phyloP scores from a whole-genome alignment of 2,329 filamentous ascomycete genomes.

The Verticillium nonalfalfae region DNA sequence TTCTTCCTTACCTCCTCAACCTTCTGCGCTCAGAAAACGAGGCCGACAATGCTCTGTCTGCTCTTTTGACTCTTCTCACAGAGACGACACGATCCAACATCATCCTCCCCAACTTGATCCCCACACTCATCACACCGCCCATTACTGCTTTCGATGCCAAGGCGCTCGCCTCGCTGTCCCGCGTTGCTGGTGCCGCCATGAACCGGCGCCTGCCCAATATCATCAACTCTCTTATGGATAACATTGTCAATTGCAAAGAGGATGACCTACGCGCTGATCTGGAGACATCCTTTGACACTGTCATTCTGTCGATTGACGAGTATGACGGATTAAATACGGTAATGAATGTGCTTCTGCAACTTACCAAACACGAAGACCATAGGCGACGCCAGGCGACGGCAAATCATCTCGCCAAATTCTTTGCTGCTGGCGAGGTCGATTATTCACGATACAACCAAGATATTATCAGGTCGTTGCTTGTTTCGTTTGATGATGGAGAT shows the following conservation, averaged over 20 bases:
- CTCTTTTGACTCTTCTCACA: constrained; percentile 87
- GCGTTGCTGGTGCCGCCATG: constrained; percentile 87
- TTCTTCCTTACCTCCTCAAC: constrained; percentile 84
- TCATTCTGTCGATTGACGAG: constrained; percentile 89
- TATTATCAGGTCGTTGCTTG: constrained; percentile 81
- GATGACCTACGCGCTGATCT: constrained; percentile 69
- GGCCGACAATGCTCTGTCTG: constrained; percentile 87
- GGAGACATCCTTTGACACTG: constrained; percentile 75
- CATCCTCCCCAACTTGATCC: constrained; percentile 92
- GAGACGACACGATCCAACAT: constrained; percentile 92
- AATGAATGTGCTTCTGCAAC: constrained; percentile 85
- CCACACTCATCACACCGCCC: constrained; percentile 82
- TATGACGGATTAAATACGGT: constrained; percentile 91
- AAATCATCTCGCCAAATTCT: constrained; percentile 79
- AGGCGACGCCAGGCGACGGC: constrained; percentile 72
- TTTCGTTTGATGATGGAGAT: constrained; percentile 88
- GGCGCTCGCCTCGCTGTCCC: constrained; percentile 84
- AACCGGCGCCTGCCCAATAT: constrained; percentile 84
- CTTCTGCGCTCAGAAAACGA: constrained; percentile 81
- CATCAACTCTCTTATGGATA: constrained; percentile 90
- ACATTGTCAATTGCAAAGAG: constrained; percentile 72
- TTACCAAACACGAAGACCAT: constrained; percentile 92
- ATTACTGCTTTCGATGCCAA: constrained; percentile 94
- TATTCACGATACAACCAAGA: constrained; percentile 96
- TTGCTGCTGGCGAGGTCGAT: constrained; percentile 71